Conservation (phyloP, 257 asterid genomes). For the Solanum corneliomulleri region DNA sequence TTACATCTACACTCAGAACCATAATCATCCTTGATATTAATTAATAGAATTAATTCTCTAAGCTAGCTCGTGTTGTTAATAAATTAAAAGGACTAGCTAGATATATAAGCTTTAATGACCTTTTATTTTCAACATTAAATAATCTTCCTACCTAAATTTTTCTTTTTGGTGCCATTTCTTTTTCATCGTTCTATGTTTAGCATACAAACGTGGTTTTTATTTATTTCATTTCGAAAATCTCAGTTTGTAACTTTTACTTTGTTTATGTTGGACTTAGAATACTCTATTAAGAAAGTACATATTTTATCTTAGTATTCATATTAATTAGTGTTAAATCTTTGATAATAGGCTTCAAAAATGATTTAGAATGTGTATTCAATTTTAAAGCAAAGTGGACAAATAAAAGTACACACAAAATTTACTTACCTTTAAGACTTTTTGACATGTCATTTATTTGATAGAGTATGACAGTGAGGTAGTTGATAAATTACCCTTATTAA, state of each 20-base stretch:
- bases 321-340: background rate
- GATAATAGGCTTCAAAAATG: background rate
- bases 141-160: background rate
- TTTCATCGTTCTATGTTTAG: background rate
- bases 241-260: background rate
- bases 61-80: background rate
- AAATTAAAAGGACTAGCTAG: background rate
- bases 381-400: background rate
- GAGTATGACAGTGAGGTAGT: background rate
- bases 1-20: constrained; percentile 69
- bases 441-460: background rate
- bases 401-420: background rate
- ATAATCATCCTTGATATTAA: constrained; percentile 21
- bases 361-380: background rate
- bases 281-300: background rate
- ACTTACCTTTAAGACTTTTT: background rate
- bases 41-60: background rate
- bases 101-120: background rate
- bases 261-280: background rate
- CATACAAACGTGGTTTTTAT: background rate
- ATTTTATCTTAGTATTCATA: background rate
- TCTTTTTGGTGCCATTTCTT: background rate
- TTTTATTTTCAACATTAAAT: background rate
- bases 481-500: background rate
- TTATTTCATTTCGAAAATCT: background rate